These are phyloP conservation scores for Tetracladium maxilliforme DNA, from an alignment of 2,329 filamentous ascomycete species.

Conservation along the genomic window DNA sequence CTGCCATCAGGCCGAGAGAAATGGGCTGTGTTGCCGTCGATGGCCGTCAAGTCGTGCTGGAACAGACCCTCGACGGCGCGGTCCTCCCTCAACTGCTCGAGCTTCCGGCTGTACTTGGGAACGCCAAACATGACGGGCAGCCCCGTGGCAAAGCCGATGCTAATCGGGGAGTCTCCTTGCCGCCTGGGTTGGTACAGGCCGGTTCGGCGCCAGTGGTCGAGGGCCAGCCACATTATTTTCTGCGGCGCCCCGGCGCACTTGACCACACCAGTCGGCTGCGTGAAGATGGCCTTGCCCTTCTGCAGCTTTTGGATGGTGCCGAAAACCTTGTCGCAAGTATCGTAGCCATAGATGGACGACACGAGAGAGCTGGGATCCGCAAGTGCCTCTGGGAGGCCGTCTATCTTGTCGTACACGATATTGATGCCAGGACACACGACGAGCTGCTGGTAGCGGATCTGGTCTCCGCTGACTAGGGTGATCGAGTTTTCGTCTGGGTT, in stretches of 20 bases:
- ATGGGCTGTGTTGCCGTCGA: slow-evolving; percentile 35
- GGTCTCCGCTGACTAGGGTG: slow-evolving; percentile 37
- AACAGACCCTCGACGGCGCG: slow-evolving; percentile 43
- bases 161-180: slow-evolving; percentile 24
- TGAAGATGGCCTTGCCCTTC: slow-evolving; percentile 40
- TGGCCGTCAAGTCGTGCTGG: slow-evolving; percentile 36
- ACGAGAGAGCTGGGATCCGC: slow-evolving; percentile 29
- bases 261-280: slow-evolving; percentile 39
- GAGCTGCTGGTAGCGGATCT: slow-evolving; percentile 46
- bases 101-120: slow-evolving; percentile 38
- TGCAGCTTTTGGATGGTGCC: slow-evolving; percentile 27
- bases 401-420: slow-evolving; percentile 32
- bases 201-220: slow-evolving; percentile 39
- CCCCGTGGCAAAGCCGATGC: slow-evolving; percentile 39
- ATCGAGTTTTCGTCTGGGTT: slow-evolving; percentile 39
- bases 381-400: slow-evolving; percentile 41
- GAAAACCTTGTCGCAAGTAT: slow-evolving; percentile 38
- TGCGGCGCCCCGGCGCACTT: slow-evolving; percentile 49
- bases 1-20: slow-evolving; percentile 29
- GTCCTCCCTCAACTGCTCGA: slow-evolving; percentile 36
- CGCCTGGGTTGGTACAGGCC: slow-evolving; percentile 31
- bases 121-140: slow-evolving; percentile 43
- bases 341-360: slow-evolving; percentile 42
- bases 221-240: slow-evolving; percentile 46
- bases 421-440: slow-evolving; percentile 44